Percentiles rank a stretch among this genome's conserved stretches.
Evolutionary conservation across 768 basidiomycete species (phyloP).

Genomic region (Phylloporus sp.): DNA sequence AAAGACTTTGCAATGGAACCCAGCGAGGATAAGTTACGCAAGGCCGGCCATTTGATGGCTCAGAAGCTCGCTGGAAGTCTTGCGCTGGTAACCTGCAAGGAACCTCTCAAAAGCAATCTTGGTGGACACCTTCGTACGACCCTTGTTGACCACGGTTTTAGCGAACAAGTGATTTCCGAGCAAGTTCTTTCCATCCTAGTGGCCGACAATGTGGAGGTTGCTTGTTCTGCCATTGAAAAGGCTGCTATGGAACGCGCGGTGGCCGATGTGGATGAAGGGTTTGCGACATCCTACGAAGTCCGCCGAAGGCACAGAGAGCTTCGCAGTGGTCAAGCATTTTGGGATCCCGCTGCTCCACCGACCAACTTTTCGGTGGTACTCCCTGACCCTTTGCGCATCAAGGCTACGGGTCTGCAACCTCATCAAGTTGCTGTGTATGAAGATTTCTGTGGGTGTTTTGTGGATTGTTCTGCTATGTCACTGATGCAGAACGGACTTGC

Average conservation of each 20-base stretch:
- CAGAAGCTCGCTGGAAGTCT: conserved; percentile 95
- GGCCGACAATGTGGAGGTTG: conserved; percentile 88
- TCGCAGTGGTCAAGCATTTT: conserved; percentile 73
- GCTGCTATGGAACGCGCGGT: conserved; percentile 96
- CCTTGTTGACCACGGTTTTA: conserved; percentile 83
- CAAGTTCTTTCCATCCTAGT: conserved; percentile 75
- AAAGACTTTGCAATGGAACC: conserved; percentile 95
- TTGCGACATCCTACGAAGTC: conserved; percentile 73
- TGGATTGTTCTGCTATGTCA: conserved; percentile 3
- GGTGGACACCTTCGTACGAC: conserved; percentile 81
- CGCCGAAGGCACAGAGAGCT: conserved; percentile 85
- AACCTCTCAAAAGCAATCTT: conserved; percentile 90
- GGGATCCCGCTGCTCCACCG: conserved; percentile 74
- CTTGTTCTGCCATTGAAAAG: conserved; percentile 92
- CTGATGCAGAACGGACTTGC: conserved; percentile 10
- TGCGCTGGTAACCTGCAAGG: conserved; percentile 96
- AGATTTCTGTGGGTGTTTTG: conserved; percentile 66
- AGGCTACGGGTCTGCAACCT: conserved; percentile 71
- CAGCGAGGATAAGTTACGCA: conserved; percentile 85
- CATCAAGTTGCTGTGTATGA: conserved; percentile 90
- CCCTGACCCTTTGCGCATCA: conserved; percentile 86
- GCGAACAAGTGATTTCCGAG: conserved; percentile 80
- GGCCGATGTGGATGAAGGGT: conserved; percentile 87
- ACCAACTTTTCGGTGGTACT: conserved; percentile 67
- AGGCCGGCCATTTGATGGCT: conserved; percentile 93